Evolutionary conservation across 306 rosid species (phyloP), one percentile per base, ranked within the genome.

Genomic region (Prunus dulcis): DNA sequence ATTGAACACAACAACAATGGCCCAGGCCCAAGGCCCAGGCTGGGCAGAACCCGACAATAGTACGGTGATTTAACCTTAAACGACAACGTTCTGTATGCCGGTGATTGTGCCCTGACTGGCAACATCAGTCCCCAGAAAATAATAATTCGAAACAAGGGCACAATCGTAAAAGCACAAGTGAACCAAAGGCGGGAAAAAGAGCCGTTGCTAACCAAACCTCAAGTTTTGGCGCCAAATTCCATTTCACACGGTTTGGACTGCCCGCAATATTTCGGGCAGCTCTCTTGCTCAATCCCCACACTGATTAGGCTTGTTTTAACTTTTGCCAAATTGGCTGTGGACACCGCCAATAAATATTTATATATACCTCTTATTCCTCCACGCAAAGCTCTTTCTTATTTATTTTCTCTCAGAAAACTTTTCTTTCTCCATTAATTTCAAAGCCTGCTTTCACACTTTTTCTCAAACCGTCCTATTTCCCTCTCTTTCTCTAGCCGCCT

Each of bases 101-200:
- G 75, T 78, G 81, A 68, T 75, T 79, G 75, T 76, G 84, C 82
- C 76, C 87, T 53, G 79, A 72, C 67, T 61, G 34, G 52, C 78
- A 69, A 55, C 89, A 77, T 62, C 83, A 85, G 81, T 89, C 87
- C 88, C 88, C 28, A 77, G 76, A 64, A 83, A 77, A 51, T 20
- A 55, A 64, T 77, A 67, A 76, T 64, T 23, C 64, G 32, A 28
- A 70, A 74, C 53, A 83, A 58, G 91, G 91, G 34, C 2, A 88
- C 15, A 81, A 63, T 23, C 20, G 88, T 65, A 74, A 80, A 51
- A 0, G 0, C 4, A 2, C 8, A 7, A 0, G 28, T 3, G 0
- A 74, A 81, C n/a, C 57, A 15, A 68, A 23, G 88, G 99, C 97
- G 99, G 99, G 97, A 92, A 89, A 78, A 68, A 84, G 97, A 92